Evolutionary conservation across 768 basidiomycete species (phyloP).

Genomic region (Suillus decipiens): DNA sequence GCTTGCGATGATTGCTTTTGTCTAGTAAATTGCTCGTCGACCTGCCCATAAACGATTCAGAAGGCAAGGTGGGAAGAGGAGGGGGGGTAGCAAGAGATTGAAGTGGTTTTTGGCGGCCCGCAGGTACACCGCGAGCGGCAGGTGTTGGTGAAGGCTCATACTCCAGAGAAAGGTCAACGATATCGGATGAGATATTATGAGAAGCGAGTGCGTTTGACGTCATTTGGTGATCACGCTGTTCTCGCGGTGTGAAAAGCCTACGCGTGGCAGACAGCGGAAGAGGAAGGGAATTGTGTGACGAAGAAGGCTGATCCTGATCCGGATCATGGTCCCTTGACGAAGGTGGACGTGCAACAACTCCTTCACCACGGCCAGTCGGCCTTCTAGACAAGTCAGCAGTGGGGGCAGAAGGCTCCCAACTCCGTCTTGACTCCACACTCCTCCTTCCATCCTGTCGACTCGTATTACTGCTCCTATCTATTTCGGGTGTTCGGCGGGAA

Average conservation of each 20-base stretch:
- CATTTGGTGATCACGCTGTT: slow-evolving; percentile 48
- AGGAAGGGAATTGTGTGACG: slow-evolving; percentile 23
- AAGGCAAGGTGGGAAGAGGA: slow-evolving; percentile 59
- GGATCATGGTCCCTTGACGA: slow-evolving; percentile 27
- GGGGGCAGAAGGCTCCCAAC: slow-evolving; percentile 42
- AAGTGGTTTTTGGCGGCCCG: slow-evolving; percentile 47
- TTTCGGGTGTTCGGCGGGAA: slow-evolving; percentile 36
- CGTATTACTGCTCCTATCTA: slow-evolving; percentile 41
- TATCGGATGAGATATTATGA: slow-evolving; percentile 26
- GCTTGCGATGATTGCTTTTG: slow-evolving; percentile 38
- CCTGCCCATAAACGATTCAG: slow-evolving; percentile 46
- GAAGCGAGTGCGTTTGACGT: slow-evolving; percentile 12
- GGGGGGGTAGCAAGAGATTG: slow-evolving; percentile 57
- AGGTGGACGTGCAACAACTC: slow-evolving; percentile 24
- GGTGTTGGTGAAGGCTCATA: slow-evolving; percentile 53
- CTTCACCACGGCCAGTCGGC: slow-evolving; percentile 27
- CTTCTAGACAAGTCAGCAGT: slow-evolving; percentile 29
- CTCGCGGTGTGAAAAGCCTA: slow-evolving; percentile 58
- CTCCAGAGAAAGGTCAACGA: slow-evolving; percentile 33
- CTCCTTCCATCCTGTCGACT: slow-evolving; percentile 57
- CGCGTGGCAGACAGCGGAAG: slow-evolving; percentile 41
- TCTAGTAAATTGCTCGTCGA: slow-evolving; percentile 24
- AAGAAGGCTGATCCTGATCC: slow-evolving; percentile 29
- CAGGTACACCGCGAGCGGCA: slow-evolving; percentile 32
- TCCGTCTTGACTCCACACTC: slow-evolving; percentile 49